Evolutionary conservation across 768 basidiomycete genomes (phyloP).

Genomic region (Boletus pseudopeckii): DNA sequence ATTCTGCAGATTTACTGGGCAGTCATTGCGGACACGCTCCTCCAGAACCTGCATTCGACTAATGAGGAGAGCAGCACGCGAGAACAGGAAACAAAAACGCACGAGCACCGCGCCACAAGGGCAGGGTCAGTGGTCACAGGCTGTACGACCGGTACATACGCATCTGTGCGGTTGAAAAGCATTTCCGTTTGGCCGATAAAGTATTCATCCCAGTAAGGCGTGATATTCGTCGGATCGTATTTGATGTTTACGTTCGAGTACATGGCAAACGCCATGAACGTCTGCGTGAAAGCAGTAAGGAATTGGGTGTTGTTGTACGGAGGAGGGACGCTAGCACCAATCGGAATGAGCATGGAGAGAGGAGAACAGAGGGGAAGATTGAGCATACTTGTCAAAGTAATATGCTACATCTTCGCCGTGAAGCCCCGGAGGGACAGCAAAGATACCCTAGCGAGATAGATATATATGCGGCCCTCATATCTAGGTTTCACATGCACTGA

Average conservation of each 20-base stretch:
- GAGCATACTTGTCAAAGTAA: neutral
- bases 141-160: neutral
- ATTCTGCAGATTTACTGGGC: neutral
- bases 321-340: neutral
- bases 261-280: neutral
- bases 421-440: neutral
- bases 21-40: neutral
- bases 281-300: neutral
- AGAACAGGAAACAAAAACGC: neutral
- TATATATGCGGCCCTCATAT: neutral
- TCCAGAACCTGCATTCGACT: neutral
- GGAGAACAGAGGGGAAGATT: neutral
- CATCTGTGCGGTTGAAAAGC: neutral
- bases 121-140: neutral
- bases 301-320: neutral
- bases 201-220: neutral
- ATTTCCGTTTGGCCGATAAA: neutral
- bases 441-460: neutral
- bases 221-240: neutral
- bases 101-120: neutral
- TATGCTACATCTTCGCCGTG: neutral
- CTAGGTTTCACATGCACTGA: neutral
- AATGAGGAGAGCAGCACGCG: neutral
- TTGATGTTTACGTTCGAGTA: neutral
- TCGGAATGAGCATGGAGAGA: neutral